These are phyloP conservation scores for Leishmania tarentolae DNA, from an alignment of 208 protist genomes.

Conservation along the genomic window DNA sequence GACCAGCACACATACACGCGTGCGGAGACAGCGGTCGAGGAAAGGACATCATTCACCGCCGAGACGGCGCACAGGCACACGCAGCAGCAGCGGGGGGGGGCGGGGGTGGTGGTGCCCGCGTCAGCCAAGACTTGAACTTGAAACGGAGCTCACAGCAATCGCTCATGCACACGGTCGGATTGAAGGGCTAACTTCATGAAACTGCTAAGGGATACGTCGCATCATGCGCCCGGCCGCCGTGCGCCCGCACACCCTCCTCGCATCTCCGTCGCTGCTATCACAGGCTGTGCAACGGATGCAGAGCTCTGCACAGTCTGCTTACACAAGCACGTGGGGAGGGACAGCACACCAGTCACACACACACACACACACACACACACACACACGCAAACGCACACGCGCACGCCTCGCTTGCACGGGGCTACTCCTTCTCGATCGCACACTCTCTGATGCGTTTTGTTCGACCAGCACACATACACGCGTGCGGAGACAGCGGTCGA, in stretches of 20 bases:
- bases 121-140: too few species aligned
- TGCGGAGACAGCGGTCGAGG: not conserved
- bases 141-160: too few species aligned
- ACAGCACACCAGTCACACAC: not conserved
- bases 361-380: too few species aligned
- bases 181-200: slow-evolving; percentile 26
- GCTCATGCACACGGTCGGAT: too few species aligned
- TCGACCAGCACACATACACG: not conserved
- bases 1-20: not conserved
- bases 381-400: too few species aligned
- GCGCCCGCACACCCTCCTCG: not conserved
- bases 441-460: too few species aligned
- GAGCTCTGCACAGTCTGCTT: slow-evolving; percentile 22
- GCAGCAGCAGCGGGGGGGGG: too few species aligned
- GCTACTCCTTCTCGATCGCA: too few species aligned
- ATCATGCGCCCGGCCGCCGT: not conserved
- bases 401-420: too few species aligned
- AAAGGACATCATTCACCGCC: too few species aligned
- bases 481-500: not conserved
- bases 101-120: too few species aligned
- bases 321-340: slow-evolving; percentile 35
- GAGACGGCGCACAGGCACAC: not conserved
- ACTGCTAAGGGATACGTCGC: not conserved
- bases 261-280: slow-evolving; percentile 35
- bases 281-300: slow-evolving; percentile 16